These are phyloP conservation scores for Cryptococcus sp. DNA, from an alignment of 1,284 basidiomycete species.

Conservation along the genomic window DNA sequence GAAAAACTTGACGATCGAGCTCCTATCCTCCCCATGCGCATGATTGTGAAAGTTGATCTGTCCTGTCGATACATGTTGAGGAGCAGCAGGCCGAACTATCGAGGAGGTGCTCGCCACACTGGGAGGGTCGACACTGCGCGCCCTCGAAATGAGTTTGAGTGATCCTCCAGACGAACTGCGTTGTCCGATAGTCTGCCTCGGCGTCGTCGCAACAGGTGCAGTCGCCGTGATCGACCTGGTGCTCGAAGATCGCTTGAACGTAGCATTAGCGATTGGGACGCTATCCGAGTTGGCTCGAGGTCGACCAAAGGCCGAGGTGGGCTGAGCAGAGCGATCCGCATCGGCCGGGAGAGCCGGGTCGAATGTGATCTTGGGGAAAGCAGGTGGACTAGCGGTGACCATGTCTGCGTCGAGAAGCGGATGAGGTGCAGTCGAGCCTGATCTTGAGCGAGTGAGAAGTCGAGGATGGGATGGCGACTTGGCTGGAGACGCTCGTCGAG, in stretches of 20 bases:
- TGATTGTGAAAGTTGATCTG: background rate
- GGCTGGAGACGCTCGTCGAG: background rate
- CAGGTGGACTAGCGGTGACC: constrained; percentile 10
- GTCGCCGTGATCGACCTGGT: background rate
- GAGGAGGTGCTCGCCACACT: background rate
- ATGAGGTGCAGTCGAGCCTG: constrained; percentile 9
- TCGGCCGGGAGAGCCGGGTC: constrained; percentile 12
- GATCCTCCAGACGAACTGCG: constrained; percentile 1
- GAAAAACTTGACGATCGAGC: constrained; percentile 29
- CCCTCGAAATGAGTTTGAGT: background rate
- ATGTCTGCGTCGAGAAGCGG: constrained; percentile 10
- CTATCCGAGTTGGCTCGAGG: constrained; percentile 13
- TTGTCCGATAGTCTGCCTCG: background rate
- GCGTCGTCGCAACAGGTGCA: no score
- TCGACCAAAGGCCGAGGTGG: background rate
- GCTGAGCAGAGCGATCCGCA: background rate
- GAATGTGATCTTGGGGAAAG: constrained; percentile 18
- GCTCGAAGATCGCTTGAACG: background rate
- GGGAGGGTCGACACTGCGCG: background rate
- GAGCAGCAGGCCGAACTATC: background rate
- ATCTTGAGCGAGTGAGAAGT: background rate
- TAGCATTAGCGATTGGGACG: background rate
- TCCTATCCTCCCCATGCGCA: constrained; percentile 10
- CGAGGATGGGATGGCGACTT: background rate
- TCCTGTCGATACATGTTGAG: background rate